phyloP scores from a whole-genome alignment of 495 filamentous ascomycete genomes.

The Podospora appendiculata region DNA sequence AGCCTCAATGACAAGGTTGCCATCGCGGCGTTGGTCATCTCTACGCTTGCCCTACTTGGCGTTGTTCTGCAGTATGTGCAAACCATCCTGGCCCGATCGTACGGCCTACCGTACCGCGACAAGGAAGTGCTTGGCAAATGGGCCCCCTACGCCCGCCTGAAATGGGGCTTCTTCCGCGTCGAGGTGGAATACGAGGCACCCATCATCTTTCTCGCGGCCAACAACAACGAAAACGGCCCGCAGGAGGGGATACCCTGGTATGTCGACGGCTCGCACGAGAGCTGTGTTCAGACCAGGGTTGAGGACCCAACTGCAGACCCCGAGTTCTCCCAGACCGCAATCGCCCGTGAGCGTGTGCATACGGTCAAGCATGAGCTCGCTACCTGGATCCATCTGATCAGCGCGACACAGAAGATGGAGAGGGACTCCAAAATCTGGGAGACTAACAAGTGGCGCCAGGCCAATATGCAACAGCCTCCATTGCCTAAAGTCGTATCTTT shows the following conservation, averaged over 20 bases:
- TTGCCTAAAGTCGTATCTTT: slow-evolving; percentile 13
- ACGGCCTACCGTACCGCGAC: slow-evolving; percentile 13
- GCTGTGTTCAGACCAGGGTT: slow-evolving; percentile 24
- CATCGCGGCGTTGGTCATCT: slow-evolving; percentile 14
- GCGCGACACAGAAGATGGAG: slow-evolving; percentile 29
- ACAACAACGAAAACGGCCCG: slow-evolving; percentile 27
- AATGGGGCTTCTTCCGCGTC: slow-evolving; percentile 26
- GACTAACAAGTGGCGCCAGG: slow-evolving; percentile 3
- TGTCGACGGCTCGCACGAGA: slow-evolving; percentile 24
- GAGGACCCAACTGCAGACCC: slow-evolving; percentile 6
- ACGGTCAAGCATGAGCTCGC: slow-evolving; percentile 33
- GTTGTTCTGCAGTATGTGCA: slow-evolving; percentile 10
- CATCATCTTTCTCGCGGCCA: slow-evolving; percentile 30
- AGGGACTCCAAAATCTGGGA: slow-evolving; percentile 27
- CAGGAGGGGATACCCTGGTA: slow-evolving; percentile 18
- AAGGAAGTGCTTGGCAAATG: slow-evolving; percentile 28
- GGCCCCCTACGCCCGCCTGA: slow-evolving; percentile 23
- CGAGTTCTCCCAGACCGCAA: slow-evolving; percentile 2
- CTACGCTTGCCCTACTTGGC: slow-evolving; percentile 10
- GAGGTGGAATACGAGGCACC: slow-evolving; percentile 37
- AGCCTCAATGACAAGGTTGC: slow-evolving; percentile 3
- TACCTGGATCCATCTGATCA: slow-evolving; percentile 26
- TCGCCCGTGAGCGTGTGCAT: slow-evolving; percentile 15
- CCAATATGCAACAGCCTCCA: slow-evolving; percentile 5
- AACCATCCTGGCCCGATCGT: slow-evolving; percentile 6